These are phyloP conservation scores for Blastobotrys chiropterorum DNA, from an alignment of 805 yeast genomes.

Conservation along the genomic window DNA sequence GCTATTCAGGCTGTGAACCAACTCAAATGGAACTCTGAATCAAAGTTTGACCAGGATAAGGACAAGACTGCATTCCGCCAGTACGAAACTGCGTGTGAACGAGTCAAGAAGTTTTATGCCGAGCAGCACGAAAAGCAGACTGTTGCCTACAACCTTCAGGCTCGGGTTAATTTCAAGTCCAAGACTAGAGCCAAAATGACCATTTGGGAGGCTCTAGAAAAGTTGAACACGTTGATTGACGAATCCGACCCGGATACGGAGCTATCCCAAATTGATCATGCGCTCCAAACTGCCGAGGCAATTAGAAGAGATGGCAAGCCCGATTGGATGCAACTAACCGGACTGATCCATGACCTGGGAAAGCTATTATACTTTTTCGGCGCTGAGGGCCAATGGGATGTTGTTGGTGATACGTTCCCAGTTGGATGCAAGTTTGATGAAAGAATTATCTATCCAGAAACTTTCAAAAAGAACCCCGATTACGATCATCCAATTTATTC, in stretches of 20 bases:
- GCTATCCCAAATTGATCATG: slow-evolving; percentile 68
- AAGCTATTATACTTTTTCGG: slow-evolving; percentile 63
- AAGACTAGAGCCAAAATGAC: slow-evolving; percentile 61
- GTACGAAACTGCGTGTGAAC: slow-evolving; percentile 60
- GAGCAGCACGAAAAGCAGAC: slow-evolving; percentile 68
- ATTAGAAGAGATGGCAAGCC: slow-evolving; percentile 62
- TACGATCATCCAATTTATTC: slow-evolving; percentile 55
- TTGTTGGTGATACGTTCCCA: slow-evolving; percentile 73
- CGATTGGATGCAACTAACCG: slow-evolving; percentile 71
- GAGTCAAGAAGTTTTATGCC: slow-evolving; percentile 59
- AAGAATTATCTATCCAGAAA: slow-evolving; percentile 54
- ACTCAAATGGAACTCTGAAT: slow-evolving; percentile 18
- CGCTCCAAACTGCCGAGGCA: slow-evolving; percentile 70
- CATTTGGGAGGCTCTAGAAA: slow-evolving; percentile 64
- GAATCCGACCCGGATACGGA: slow-evolving; percentile 75
- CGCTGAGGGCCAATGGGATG: slow-evolving; percentile 75
- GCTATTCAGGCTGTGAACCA: slow-evolving; percentile 17
- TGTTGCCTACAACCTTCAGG: slow-evolving; percentile 65
- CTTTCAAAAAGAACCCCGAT: slow-evolving; percentile 57
- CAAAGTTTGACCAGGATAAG: slow-evolving; percentile 18
- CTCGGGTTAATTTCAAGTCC: slow-evolving; percentile 64
- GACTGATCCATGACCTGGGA: slow-evolving; percentile 66
- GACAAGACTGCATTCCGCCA: slow-evolving; percentile 48
- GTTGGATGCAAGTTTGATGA: slow-evolving; percentile 63
- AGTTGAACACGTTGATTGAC: slow-evolving; percentile 55